Base-by-base conservation (phyloP, 352 stramenopile genomes). In the Globisporangium carolinianum region DNA sequence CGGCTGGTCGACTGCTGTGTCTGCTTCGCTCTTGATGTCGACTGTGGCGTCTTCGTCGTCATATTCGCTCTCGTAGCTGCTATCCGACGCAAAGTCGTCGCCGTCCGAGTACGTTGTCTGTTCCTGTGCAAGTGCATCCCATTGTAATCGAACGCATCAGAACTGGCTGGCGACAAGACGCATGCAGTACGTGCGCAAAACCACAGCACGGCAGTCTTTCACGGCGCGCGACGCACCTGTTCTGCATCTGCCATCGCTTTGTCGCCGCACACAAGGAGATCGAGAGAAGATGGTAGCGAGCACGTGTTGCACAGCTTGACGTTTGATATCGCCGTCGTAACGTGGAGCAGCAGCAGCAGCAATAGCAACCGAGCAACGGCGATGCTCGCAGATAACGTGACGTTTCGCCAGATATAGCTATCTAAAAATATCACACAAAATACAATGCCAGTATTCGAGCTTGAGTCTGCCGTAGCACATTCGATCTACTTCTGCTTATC, bases 71-170 rank as follows among this genome's bases (percentile, higher is more conserved):
- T 70, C 55, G 32, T 63, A 68, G 11, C 63, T 57, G 39, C 53
- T 48, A 17, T 66, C 70, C 3, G 73, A 75, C 4, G 51, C 61
- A 51, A 79, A 83, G n/a, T 82, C 76, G 12, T 83, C 76, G 12
- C 81, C 76, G 56, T 80, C 76, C 9, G 70, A 83, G 51, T 86
- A 84, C 53, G 51, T 57, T 14, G 37, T 55, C 14, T 66, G 38
- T 12, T 49, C 68, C 55, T 84, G 50, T 6, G 46, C 5, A 49
- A 47, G 47, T 14, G 3, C 1, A 8, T 24, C 9, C 9, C 24
- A 3, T 32, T 32, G 24, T 32, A 32, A 32, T 32, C 24, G 24
- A 32, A 32, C 24, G 24, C 24, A 32, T 32, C 24, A 32, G 24
- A 32, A 32, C 24, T 32, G 24, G 24, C 24, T 32, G 24, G 24